Percentiles rank a stretch among this genome's conserved stretches.
Evolutionary conservation across 441 rosid species (phyloP).

Genomic region (Capsella rubella): DNA sequence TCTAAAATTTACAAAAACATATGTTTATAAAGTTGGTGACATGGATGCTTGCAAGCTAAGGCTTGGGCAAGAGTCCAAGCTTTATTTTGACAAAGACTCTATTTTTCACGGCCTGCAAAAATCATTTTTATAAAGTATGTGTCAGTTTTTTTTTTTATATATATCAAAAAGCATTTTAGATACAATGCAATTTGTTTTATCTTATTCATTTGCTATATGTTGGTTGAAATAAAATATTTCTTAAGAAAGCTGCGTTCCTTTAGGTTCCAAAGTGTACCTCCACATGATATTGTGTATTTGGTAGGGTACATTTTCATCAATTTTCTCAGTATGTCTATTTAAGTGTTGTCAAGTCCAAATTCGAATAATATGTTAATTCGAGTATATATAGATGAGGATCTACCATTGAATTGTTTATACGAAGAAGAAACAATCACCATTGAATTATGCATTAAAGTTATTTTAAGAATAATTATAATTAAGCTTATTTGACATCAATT

Average conservation of each 20-base stretch:
- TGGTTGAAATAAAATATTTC: slow-evolving; percentile 28
- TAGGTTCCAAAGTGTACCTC: slow-evolving; percentile 34
- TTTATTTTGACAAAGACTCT: slow-evolving; percentile 34
- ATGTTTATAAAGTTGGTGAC: slow-evolving; percentile 22
- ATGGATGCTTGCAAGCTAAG: slow-evolving; percentile 45
- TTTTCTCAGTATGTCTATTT: background rate
- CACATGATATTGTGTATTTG: slow-evolving; percentile 28
- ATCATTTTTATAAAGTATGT: background rate
- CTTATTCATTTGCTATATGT: slow-evolving; percentile 17
- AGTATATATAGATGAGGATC: background rate
- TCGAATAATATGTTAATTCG: background rate
- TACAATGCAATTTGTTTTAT: slow-evolving; percentile 25
- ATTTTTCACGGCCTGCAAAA: slow-evolving; percentile 19
- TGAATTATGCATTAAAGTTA: too few species aligned
- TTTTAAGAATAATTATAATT: too few species aligned
- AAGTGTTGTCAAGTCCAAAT: background rate
- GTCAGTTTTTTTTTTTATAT: background rate
- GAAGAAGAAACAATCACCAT: too few species aligned
- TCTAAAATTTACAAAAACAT: too few species aligned
- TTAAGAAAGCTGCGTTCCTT: slow-evolving; percentile 30
- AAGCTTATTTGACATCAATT: too few species aligned
- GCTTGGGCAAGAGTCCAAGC: slow-evolving; percentile 37
- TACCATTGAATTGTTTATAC: background rate
- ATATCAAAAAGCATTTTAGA: background rate
- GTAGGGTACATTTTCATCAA: slow-evolving; percentile 9